Conservation (phyloP, 208 protist genomes). For the Naegleria fowleri region DNA sequence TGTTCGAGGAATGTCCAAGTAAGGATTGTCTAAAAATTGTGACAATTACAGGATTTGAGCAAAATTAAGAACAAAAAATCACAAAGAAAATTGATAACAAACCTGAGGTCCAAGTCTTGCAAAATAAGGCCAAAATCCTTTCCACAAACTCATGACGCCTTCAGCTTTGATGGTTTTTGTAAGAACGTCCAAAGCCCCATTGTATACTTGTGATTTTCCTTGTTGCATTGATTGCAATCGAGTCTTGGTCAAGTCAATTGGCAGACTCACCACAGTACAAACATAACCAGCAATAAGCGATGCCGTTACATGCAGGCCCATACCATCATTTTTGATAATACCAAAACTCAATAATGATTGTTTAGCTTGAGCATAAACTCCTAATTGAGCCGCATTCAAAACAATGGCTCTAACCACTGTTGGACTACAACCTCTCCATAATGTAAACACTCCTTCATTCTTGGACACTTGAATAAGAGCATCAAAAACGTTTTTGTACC, state of each 20-base stretch:
- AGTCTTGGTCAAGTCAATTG: neutral
- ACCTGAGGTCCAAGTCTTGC: conserved; percentile 9
- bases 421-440: conserved; percentile 16
- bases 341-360: neutral
- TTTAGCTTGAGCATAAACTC: conserved; percentile 22
- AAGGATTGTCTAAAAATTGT: too few species aligned
- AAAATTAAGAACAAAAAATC: too few species aligned
- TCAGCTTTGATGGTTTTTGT: neutral
- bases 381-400: conserved; percentile 21
- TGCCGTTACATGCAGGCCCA: neutral
- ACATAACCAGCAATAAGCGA: neutral
- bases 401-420: conserved; percentile 16
- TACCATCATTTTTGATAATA: neutral
- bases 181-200: neutral
- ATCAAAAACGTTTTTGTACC: conserved; percentile 18
- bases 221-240: neutral
- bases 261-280: neutral
- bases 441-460: neutral
- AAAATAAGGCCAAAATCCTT: conserved; percentile 24
- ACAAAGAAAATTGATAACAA: too few species aligned
- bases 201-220: neutral
- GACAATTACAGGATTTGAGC: too few species aligned
- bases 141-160: neutral
- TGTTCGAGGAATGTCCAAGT: too few species aligned
- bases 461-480: neutral